Percentiles rank a stretch among this genome's conserved stretches.
Evolutionary conservation across 768 basidiomycete species (phyloP).

Genomic region (Infundibulicybe gibba): DNA sequence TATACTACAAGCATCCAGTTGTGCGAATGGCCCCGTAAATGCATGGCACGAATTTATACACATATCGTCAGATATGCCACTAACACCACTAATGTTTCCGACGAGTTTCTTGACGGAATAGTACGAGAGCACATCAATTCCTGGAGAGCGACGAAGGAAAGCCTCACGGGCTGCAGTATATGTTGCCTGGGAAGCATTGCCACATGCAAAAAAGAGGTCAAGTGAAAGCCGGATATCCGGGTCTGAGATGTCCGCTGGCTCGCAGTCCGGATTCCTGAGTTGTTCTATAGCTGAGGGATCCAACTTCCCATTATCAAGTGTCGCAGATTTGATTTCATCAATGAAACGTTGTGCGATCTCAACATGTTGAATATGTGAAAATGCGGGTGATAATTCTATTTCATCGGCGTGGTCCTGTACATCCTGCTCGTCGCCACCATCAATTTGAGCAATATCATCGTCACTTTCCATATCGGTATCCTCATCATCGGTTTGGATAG

Average conservation of each 20-base stretch:
- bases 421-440: no score
- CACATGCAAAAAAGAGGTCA: conserved; percentile 16
- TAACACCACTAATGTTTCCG: conserved; percentile 21
- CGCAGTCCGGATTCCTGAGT: conserved; percentile 14
- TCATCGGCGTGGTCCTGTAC: no score
- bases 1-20: background rate
- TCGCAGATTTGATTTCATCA: conserved; percentile 3
- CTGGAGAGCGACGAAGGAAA: conserved; percentile 13
- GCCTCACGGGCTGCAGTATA: conserved; percentile 16
- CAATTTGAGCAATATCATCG: no score
- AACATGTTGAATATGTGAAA: background rate
- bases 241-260: conserved; percentile 5
- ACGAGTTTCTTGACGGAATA: conserved; percentile 9
- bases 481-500: no score
- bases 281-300: conserved; percentile 7
- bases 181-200: conserved; percentile 20
- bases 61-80: conserved; percentile 26
- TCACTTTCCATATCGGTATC: no score
- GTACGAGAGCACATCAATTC: conserved; percentile 9
- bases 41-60: conserved; percentile 31
- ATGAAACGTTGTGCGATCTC: background rate
- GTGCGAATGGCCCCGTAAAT: conserved; percentile 27
- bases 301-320: conserved; percentile 11
- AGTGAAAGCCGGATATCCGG: conserved; percentile 16
- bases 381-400: no score